These are phyloP conservation scores for Sclerotinia spermophila DNA, from an alignment of 2,329 filamentous ascomycete genomes.

Conservation along the genomic window DNA sequence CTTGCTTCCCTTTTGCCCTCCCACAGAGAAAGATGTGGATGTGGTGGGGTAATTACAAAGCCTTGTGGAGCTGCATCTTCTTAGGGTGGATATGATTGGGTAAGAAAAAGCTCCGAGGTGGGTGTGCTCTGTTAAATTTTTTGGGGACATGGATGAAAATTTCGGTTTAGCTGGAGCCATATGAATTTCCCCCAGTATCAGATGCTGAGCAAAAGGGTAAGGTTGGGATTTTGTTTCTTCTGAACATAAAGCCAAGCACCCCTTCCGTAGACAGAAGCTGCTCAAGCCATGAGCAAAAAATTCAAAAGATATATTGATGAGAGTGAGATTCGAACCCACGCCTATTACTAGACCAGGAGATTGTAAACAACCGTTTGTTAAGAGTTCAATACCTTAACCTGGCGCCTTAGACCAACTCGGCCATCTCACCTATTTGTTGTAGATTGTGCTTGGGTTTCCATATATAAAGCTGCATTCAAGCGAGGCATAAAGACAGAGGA, in stretches of 20 bases:
- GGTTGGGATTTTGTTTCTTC: background rate
- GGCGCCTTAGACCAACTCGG: conserved; percentile 16
- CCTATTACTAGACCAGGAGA: conserved; percentile 14
- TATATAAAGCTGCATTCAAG: background rate
- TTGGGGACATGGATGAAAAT: background rate
- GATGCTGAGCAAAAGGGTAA: background rate
- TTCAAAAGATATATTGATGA: background rate
- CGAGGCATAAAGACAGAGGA: background rate
- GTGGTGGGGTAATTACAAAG: background rate
- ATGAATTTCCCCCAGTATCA: background rate
- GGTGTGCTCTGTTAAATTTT: background rate
- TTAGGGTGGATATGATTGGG: conserved; percentile 1
- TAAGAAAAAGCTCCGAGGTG: background rate
- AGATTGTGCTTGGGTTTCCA: accelerated
- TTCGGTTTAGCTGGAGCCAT: background rate
- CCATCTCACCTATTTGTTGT: background rate
- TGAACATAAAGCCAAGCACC: background rate
- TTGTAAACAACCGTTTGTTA: background rate
- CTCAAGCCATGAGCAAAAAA: background rate
- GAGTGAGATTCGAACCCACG: conserved; percentile 16
- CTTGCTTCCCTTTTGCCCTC: background rate
- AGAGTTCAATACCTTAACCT: conserved; percentile 5
- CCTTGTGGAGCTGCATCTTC: background rate
- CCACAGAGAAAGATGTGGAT: background rate
- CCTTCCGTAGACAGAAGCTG: background rate